These are phyloP conservation scores for Pinus taeda DNA, from an alignment of 75 land plant species.

Conservation along the genomic window DNA sequence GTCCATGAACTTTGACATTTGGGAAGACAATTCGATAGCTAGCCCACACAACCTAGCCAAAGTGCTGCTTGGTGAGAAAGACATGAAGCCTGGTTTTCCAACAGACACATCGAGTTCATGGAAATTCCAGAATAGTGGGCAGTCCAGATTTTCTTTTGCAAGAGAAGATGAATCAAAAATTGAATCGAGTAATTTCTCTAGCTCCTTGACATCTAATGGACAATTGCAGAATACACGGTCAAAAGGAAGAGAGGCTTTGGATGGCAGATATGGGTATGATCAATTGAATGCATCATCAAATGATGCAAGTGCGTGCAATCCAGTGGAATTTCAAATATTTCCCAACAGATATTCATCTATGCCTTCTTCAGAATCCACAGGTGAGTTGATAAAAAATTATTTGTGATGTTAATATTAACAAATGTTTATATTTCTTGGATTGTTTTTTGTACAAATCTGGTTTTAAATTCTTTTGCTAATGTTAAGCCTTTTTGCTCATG, in stretches of 20 bases:
- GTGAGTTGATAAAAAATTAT: not conserved
- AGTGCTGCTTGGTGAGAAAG: slow-evolving; percentile 30
- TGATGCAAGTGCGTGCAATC: slow-evolving; percentile 5
- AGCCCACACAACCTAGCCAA: slow-evolving; percentile 39
- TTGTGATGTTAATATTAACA: not conserved
- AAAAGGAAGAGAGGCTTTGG: slow-evolving; percentile 2
- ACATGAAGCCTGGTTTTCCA: slow-evolving; percentile 15
- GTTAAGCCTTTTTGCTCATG: not conserved
- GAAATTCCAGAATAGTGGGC: slow-evolving; percentile 40
- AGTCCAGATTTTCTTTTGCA: slow-evolving; percentile 91
- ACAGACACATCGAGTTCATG: slow-evolving; percentile 22
- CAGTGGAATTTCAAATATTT: slow-evolving; percentile 1
- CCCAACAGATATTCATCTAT: not conserved
- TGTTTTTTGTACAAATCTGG: not conserved
- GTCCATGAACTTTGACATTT: slow-evolving; percentile 56
- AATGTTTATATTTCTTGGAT: too few species aligned
- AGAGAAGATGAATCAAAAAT: slow-evolving; percentile 49
- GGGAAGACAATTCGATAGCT: slow-evolving; percentile 44
- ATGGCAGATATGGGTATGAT: slow-evolving; percentile 5
- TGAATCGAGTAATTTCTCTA: slow-evolving; percentile 10
- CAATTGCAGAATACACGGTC: not conserved
- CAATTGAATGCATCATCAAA: not conserved
- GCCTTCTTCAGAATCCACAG: not conserved
- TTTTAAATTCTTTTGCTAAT: not conserved
- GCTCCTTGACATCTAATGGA: not conserved